Percentiles rank a stretch among this genome's conserved stretches.
Conservation (phyloP, 495 filamentous ascomycete species). For the Neurospora sp. region DNA sequence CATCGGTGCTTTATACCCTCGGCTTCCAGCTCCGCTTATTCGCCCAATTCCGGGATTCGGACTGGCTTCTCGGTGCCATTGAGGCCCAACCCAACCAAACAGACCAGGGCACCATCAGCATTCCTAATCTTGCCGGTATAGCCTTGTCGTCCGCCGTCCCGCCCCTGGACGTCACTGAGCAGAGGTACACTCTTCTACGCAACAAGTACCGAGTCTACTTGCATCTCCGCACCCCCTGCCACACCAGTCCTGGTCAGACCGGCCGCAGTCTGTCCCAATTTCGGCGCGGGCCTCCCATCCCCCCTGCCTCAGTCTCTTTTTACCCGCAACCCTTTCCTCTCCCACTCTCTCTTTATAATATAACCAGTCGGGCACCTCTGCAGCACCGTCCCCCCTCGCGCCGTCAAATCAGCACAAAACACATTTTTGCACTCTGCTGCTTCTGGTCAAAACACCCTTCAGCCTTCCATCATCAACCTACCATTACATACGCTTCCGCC, state of each 20-base stretch:
- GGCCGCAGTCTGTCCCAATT: slow-evolving; percentile 12
- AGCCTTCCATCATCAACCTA: slow-evolving; percentile 5
- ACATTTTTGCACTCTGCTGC: slow-evolving; percentile 22
- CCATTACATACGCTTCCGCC: slow-evolving; percentile 1
- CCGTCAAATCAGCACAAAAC: slow-evolving; percentile 33
- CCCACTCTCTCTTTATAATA: slow-evolving; percentile 13
- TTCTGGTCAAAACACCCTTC: slow-evolving; percentile 13
- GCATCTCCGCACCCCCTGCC: not conserved
- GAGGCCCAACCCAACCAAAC: slow-evolving; percentile 23
- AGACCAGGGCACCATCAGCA: slow-evolving; percentile 5
- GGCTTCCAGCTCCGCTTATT: not conserved
- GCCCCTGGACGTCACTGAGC: slow-evolving; percentile 3
- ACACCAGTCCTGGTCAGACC: slow-evolving; percentile 1
- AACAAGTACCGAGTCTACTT: not conserved
- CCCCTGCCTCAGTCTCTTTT: slow-evolving; percentile 7
- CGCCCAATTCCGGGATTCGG: not conserved
- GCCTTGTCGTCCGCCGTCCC: slow-evolving; percentile 13
- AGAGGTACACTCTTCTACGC: not conserved
- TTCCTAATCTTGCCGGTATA: slow-evolving; percentile 5
- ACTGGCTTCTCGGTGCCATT: slow-evolving; percentile 9
- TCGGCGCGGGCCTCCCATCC: slow-evolving; percentile 3
- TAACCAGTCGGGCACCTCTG: slow-evolving; percentile 28
- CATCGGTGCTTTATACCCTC: not conserved
- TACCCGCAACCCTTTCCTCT: slow-evolving; percentile 18
- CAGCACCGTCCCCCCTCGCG: slow-evolving; percentile 16